phyloP scores from a whole-genome alignment of 768 basidiomycete genomes.

The Amylocystis lapponica region DNA sequence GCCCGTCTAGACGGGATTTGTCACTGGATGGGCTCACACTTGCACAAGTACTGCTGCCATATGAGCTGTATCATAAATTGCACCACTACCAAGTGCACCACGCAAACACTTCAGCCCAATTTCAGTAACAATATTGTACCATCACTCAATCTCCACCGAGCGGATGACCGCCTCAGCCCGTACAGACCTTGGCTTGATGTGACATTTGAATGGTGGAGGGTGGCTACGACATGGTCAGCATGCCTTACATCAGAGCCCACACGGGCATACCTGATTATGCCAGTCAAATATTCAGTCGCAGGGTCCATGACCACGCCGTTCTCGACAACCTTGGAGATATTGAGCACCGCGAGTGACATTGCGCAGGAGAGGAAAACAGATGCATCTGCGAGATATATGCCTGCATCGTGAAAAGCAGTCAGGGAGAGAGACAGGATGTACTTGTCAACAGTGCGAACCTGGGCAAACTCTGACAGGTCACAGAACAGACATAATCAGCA shows the following conservation, averaged over 20 bases:
- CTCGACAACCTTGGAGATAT: slow-evolving; percentile 22
- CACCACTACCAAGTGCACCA: too few relatives aligned
- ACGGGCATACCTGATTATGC: slow-evolving; percentile 15
- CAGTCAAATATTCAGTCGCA: slow-evolving; percentile 11
- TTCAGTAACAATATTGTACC: too few relatives aligned
- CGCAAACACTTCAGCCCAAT: too few relatives aligned
- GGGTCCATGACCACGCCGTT: slow-evolving; percentile 24
- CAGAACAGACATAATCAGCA: neutral
- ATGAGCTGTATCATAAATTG: too few relatives aligned
- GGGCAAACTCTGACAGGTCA: slow-evolving; percentile 16
- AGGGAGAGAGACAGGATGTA: slow-evolving; percentile 2
- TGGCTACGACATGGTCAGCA: too few relatives aligned
- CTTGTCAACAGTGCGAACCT: slow-evolving; percentile 24
- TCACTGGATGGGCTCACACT: too few relatives aligned
- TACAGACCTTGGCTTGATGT: slow-evolving; percentile 24
- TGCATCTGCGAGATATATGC: slow-evolving; percentile 36
- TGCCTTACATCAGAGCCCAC: neutral
- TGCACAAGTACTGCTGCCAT: too few relatives aligned
- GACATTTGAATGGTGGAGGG: slow-evolving; percentile 21
- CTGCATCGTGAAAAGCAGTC: slow-evolving; percentile 21
- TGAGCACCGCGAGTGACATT: slow-evolving; percentile 30
- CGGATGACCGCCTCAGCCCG: slow-evolving; percentile 19
- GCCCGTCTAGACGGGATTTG: too few relatives aligned
- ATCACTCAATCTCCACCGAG: too few relatives aligned
- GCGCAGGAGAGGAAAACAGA: slow-evolving; percentile 32